phyloP scores from a whole-genome alignment of 2,329 filamentous ascomycete species.

The Incumbomyces lentus region DNA sequence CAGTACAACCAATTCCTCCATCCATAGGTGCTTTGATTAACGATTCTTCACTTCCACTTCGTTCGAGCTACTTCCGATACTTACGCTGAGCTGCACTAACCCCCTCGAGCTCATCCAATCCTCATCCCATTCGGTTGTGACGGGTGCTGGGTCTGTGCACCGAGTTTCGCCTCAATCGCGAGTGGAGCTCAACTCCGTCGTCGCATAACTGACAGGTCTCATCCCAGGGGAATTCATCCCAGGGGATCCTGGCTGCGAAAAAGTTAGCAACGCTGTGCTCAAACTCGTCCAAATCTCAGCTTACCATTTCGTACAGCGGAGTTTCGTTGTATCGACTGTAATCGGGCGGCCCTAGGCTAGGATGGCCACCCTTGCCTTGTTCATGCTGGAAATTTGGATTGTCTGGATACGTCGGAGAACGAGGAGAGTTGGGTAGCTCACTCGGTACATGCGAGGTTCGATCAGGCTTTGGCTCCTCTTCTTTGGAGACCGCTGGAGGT shows the following conservation, averaged over 20 bases:
- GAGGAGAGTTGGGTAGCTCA: not conserved
- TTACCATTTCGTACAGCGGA: not conserved
- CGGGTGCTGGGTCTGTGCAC: no score
- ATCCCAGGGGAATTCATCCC: no score
- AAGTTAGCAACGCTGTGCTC: not conserved
- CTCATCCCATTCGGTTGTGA: no score
- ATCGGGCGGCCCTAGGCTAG: not conserved
- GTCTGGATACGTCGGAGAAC: not conserved
- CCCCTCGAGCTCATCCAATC: no score
- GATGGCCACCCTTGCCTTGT: not conserved
- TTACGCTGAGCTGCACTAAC: no score
- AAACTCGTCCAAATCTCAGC: not conserved
- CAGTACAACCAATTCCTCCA: no score
- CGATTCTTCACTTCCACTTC: no score
- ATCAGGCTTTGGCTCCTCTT: not conserved
- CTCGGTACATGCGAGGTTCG: not conserved
- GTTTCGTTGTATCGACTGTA: not conserved
- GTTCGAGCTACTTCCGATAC: no score
- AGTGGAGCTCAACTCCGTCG: not conserved
- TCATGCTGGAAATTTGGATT: no score
- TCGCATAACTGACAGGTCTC: not conserved
- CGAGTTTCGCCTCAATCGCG: not conserved
- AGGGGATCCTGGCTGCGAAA: not conserved
- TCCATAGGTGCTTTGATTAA: no score
- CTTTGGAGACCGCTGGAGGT: not conserved